Evolutionary conservation across 2,329 filamentous ascomycete genomes (phyloP), one percentile per base, ranked within the genome.

Genomic region (Curvularia eragrostidis): DNA sequence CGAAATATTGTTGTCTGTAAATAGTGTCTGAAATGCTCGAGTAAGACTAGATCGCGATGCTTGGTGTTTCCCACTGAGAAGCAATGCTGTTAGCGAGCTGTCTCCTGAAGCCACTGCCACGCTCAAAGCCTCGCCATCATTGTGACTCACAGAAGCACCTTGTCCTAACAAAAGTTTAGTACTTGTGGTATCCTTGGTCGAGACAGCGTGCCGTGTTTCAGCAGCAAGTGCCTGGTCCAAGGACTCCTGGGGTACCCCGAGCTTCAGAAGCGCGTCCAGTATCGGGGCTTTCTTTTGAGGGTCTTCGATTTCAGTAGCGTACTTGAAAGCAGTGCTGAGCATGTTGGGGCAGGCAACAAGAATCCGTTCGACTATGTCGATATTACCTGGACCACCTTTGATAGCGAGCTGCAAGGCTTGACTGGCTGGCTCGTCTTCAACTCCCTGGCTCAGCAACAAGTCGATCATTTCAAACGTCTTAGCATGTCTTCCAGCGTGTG

Each of bases 41-140:
- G 71, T 74, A n/a, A 66, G 43, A 21, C 58, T 68, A 58, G 61
- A 44, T 61, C 56, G 66, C 48, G 67, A 70, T 46, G 71, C 68
- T 47, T 30, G 63, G 44, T 69, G 64, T 46, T 64, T 73, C 58
- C 71, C 69, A 64, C 77, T 72, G 5, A 89, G 75, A 21, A 89
- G 77, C 46, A 79, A 75, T 47, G 73, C 75, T 2, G 85, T 81
- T 61, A 88, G 79, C 12, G 78, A 75, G 5, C 78, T 69, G 48
- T 85, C 80, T 6, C 81, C 84, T 42, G 79, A 81, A 1, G 80
- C 80, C 1, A 86, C 83, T 1, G 85, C 85, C 48, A 81, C 75
- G 52, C 82, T 81, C 6, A 89, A 70, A 1, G 83, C 81, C 65
- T 85, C 77, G 6, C 86, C 87, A 48, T 81, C 71, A 36, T 83